These are phyloP conservation scores for Podaxis rugospora DNA, from an alignment of 768 basidiomycete genomes.

Conservation along the genomic window DNA sequence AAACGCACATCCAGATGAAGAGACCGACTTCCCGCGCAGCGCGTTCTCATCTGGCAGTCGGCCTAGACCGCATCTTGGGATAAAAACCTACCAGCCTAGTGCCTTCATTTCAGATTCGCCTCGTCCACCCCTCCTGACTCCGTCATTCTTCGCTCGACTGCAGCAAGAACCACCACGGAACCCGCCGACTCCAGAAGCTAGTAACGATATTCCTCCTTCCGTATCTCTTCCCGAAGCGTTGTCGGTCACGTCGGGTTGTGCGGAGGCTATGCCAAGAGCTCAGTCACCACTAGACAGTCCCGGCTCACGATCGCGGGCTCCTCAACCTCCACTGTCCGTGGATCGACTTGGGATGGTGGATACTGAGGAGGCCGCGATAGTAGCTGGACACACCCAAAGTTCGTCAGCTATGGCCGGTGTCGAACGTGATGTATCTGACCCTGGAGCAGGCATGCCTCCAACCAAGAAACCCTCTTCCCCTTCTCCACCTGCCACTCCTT, in stretches of 20 bases:
- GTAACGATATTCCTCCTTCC: too few species aligned
- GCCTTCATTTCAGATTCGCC: not conserved
- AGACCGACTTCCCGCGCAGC: not conserved
- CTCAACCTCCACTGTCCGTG: not conserved
- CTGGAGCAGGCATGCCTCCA: not conserved
- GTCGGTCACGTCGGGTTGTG: not conserved
- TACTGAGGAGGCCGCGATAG: not conserved
- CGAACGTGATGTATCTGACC: not conserved
- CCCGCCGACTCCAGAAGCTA: not conserved
- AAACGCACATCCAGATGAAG: not conserved
- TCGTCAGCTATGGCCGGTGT: too few species aligned
- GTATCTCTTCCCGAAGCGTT: too few species aligned
- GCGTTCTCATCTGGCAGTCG: not conserved
- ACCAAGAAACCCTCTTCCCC: not conserved
- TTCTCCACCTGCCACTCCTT: not conserved
- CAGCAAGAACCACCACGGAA: not conserved
- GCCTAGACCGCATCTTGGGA: not conserved
- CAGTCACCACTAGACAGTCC: not conserved
- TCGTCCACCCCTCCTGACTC: slow-evolving; percentile 5
- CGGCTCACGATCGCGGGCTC: not conserved
- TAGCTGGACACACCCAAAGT: not conserved
- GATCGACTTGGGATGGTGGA: not conserved
- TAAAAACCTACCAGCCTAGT: not conserved
- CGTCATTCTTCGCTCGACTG: not conserved
- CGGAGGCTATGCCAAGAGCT: too few species aligned